Evolutionary conservation across 768 basidiomycete species (phyloP), one percentile per base, ranked within the genome.

Genomic region (Tylopilus felleus): DNA sequence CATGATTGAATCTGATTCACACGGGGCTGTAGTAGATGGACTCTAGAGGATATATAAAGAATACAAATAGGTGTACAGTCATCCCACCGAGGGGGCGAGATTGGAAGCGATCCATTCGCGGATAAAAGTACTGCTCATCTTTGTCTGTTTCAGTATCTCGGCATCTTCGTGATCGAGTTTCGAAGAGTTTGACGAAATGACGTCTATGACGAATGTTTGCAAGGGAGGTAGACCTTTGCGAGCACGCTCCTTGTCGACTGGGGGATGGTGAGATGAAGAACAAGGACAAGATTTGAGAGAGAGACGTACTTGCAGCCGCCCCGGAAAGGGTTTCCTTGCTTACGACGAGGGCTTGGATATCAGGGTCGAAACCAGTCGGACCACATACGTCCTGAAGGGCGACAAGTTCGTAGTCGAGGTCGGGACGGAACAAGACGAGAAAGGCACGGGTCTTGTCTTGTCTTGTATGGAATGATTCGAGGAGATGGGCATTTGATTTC

Each of bases 81-180:
- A 66, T 49, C 47, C 40, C 14, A 47, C 8, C 10, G n/a, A n/a
- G 49, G 27, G 46, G 23, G 38, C 13, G 12, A n/a, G 44, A 14
- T 49, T 64, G n/a, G 64, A 61, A 50, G 52, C 83, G 56, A 99
- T 87, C 93, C 94, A 96, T 59, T 87, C 78, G 40, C 97, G 78
- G 60, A 99, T 96, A 56, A 80, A 90, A 8, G 94, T 96, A 65
- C 93, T 97, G 67, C 97, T 93, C 81, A 98, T 85, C 77, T 99
- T 99, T 27, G 85, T 80, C 59, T 81, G 77, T 66, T 86, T 87
- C 53, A 95, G 70, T 65, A 79, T 71, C 51, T 84, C 82, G 17
- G 81, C 79, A 65, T 95, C 90, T 21, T 80, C 80, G 46, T 79
- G 77, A 46, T 83, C 84, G 23, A 90, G 70, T 51, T 74, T 81